Conservation (phyloP, 495 filamentous ascomycete species). For the Aspergillus ostianus region DNA sequence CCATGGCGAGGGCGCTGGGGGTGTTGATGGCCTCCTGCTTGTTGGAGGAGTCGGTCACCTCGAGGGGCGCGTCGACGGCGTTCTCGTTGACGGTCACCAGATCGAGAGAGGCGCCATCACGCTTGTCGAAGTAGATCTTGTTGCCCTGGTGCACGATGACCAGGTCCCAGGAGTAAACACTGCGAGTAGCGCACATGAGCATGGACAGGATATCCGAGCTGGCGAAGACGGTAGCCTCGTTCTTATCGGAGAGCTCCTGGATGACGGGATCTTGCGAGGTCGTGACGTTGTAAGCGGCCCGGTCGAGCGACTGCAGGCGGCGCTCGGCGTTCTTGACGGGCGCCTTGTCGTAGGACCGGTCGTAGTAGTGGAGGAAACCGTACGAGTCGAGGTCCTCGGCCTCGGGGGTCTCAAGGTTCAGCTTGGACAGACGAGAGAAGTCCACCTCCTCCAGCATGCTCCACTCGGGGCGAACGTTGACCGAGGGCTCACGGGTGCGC, state of each 20-base stretch:
- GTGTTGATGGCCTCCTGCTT: constrained; percentile 95
- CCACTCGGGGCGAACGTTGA: constrained; percentile 94
- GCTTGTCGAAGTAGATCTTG: constrained; percentile 99
- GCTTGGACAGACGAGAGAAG: constrained; percentile 88
- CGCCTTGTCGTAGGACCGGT: constrained; percentile 88
- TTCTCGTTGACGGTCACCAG: constrained; percentile 99
- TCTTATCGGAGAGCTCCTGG: constrained; percentile 93
- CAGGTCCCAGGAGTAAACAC: constrained; percentile 97
- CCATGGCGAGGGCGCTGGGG: constrained; percentile 83
- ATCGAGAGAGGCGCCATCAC: constrained; percentile 87
- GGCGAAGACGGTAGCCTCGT: constrained; percentile 95
- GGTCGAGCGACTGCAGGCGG: constrained; percentile 82
- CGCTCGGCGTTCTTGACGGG: constrained; percentile 84
- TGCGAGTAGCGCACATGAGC: constrained; percentile 97
- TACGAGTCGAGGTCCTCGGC: constrained; percentile 94
- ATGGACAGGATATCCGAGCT: constrained; percentile 96
- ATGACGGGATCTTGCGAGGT: constrained; percentile 94
- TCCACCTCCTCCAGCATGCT: constrained; percentile 96
- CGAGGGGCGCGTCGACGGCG: constrained; percentile 91
- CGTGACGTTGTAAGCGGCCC: constrained; percentile 95
- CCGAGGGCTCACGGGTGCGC: constrained; percentile 89
- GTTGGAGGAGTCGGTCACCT: constrained; percentile 71
- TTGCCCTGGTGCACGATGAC: constrained; percentile 85
- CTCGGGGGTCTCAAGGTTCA: constrained; percentile 90
- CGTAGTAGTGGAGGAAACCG: constrained; percentile 97